These are phyloP conservation scores for Persicaria maculosa DNA, from an alignment of 148 eudicot species.

Conservation along the genomic window DNA sequence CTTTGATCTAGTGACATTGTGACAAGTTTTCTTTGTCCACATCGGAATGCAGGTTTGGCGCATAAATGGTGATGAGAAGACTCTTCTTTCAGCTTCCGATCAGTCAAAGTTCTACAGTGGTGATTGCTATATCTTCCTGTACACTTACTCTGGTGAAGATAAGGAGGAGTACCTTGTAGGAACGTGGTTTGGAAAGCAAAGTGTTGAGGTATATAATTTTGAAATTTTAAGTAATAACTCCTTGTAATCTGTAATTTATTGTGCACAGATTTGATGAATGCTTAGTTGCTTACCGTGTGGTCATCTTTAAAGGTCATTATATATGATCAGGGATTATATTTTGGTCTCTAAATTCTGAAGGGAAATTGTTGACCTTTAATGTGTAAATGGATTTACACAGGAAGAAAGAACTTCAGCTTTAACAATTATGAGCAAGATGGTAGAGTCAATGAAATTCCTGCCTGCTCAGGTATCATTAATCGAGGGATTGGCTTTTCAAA, in stretches of 20 bases:
- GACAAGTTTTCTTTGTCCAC: slow-evolving; percentile 1
- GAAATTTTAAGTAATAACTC: neutral
- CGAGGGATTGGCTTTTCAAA: neutral
- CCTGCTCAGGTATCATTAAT: slow-evolving; percentile 65
- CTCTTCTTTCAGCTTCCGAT: slow-evolving; percentile 60
- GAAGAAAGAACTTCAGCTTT: slow-evolving; percentile 74
- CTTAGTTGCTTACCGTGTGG: neutral
- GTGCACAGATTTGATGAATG: slow-evolving; percentile 7
- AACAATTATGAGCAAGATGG: slow-evolving; percentile 77
- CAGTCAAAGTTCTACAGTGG: slow-evolving; percentile 93
- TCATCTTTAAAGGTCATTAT: neutral
- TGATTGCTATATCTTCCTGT: slow-evolving; percentile 91
- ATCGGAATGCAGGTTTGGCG: slow-evolving; percentile 70
- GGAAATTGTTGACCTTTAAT: neutral
- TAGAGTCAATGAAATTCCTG: slow-evolving; percentile 72
- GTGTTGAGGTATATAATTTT: slow-evolving; percentile 54
- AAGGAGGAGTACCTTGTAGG: slow-evolving; percentile 85
- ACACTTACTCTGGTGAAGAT: slow-evolving; percentile 81
- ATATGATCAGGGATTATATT: neutral
- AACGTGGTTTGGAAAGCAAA: slow-evolving; percentile 92
- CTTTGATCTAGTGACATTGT: neutral
- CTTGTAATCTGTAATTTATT: neutral
- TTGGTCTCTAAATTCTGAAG: neutral
- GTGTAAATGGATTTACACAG: slow-evolving; percentile 25
- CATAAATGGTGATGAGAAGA: slow-evolving; percentile 62